These are phyloP conservation scores for Termitomyces sp. DNA, from an alignment of 768 basidiomycete genomes.

Conservation along the genomic window DNA sequence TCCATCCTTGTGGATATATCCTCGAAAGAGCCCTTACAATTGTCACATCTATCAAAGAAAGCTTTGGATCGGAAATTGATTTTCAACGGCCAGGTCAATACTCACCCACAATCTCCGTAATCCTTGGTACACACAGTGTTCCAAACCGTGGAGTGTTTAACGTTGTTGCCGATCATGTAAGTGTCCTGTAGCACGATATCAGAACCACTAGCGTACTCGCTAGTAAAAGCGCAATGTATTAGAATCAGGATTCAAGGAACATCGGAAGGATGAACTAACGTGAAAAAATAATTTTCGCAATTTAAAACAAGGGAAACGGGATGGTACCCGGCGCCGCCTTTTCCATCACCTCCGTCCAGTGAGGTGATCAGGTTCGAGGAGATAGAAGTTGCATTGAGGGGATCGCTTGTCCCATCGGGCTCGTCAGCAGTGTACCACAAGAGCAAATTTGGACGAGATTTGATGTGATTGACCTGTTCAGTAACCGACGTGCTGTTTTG, in stretches of 20 bases:
- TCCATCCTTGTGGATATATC: slow-evolving; percentile 69
- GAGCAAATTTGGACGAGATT: slow-evolving; percentile 64
- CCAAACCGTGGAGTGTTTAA: slow-evolving; percentile 58
- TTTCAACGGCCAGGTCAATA: background rate
- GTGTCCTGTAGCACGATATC: slow-evolving; percentile 71
- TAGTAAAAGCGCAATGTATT: slow-evolving; percentile 6
- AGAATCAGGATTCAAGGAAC: background rate
- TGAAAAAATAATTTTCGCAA: slow-evolving; percentile 64
- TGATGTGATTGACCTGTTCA: slow-evolving; percentile 65
- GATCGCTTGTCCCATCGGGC: slow-evolving; percentile 66
- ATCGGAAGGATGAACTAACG: slow-evolving; percentile 15
- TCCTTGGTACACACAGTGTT: slow-evolving; percentile 56
- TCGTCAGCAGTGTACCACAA: slow-evolving; percentile 71
- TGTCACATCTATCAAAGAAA: slow-evolving; percentile 34
- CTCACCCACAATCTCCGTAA: slow-evolving; percentile 74
- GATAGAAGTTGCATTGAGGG: slow-evolving; percentile 51
- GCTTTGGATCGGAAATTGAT: background rate
- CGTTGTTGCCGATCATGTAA: slow-evolving; percentile 56
- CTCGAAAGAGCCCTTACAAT: slow-evolving; percentile 64
- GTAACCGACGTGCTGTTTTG: slow-evolving; percentile 58
- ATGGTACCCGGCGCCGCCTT: slow-evolving; percentile 53
- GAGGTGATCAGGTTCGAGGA: slow-evolving; percentile 54
- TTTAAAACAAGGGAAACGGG: slow-evolving; percentile 63
- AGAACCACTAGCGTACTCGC: slow-evolving; percentile 48
- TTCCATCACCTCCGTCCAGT: slow-evolving; percentile 47